Evolutionary conservation across 2,329 filamentous ascomycete genomes (phyloP).

Genomic region (Nigrospora sphaerica): DNA sequence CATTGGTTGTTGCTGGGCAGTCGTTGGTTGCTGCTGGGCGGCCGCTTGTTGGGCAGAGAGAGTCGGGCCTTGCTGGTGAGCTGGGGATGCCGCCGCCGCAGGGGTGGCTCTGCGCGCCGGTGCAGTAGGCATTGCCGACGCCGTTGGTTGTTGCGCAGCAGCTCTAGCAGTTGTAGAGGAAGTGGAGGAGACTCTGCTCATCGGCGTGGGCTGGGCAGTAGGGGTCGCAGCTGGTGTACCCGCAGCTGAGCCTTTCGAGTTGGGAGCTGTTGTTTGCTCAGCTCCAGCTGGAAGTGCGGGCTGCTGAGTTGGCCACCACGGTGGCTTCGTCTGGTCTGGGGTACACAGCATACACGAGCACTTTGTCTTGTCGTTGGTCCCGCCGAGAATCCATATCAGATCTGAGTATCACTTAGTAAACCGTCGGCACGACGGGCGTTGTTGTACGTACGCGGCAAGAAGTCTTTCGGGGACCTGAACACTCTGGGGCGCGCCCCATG

Average conservation of each 20-base stretch:
- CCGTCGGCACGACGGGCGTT: not conserved
- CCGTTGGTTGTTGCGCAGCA: not conserved
- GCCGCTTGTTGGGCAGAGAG: not conserved
- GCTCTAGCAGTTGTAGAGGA: not conserved
- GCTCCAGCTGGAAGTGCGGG: not conserved
- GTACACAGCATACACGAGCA: constrained; percentile 7
- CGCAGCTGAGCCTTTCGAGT: not conserved
- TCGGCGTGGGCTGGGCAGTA: constrained; percentile 1
- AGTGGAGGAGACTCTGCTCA: constrained; percentile 3
- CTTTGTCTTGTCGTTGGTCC: constrained; percentile 1
- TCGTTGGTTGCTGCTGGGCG: not conserved
- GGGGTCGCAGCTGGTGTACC: not conserved
- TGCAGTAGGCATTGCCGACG: not conserved
- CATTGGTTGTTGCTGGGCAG: not conserved
- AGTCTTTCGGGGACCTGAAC: constrained; percentile 7
- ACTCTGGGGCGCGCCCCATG: constrained; percentile 5
- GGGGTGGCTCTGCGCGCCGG: not conserved
- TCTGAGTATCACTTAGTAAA: not conserved
- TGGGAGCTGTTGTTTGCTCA: not conserved
- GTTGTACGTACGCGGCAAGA: constrained; percentile 4
- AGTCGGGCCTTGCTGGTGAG: too few species aligned
- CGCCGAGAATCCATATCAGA: constrained; percentile 7
- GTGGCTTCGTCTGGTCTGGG: constrained; percentile 3
- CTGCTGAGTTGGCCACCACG: constrained; percentile 1
- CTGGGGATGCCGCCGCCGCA: too few species aligned